Evolutionary conservation across 345 rosid genomes (phyloP), one percentile per base, ranked within the genome.

Genomic region (Ceriops decandra): DNA sequence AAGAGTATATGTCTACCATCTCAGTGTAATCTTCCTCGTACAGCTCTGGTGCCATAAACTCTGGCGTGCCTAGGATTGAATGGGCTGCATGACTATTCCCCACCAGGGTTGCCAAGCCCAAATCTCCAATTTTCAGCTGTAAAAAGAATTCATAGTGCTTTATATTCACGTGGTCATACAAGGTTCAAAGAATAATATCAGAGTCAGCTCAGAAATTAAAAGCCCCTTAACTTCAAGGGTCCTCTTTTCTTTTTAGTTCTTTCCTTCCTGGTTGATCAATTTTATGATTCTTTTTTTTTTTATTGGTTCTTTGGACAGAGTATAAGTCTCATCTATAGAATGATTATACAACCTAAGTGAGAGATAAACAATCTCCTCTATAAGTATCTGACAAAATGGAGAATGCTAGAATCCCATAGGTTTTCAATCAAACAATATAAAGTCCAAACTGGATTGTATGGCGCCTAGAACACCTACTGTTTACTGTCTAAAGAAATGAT

Each of bases 1-100:
- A 85, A 2, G 90, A 85, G 79, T 85, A 87, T 36, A 88, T 81
- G 72, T 88, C 90, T 58, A 88, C 88, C 77, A 77, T 72, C 77
- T 88, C 90, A 1, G 92, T 85, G 84, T 88, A 88, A 72, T 88
- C 88, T 77, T 88, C 92, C 66, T 85, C 92, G 3, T 81, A 85
- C 52, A 88, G 79, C 82, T 85, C 92, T 1, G 90, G 92, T 63
- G 90, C 90, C 92, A 85, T 88, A 35, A 68, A 88, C 73, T 88
- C 92, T 31, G 90, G 88, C 33, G 90, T 88, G 60, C 90, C 92
- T 20, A 88, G 57, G 68, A 84, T 67, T 21, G 92, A 82, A 76
- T 88, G 92, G 1, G 90, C 90, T 36, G 66, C 79, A 49, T 85
- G 90, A 73, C 85, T 88, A 78, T 71, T 81, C 42, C 88, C 92